Conservation (phyloP, 1,284 basidiomycete genomes). For the Ganoderma sinense region DNA sequence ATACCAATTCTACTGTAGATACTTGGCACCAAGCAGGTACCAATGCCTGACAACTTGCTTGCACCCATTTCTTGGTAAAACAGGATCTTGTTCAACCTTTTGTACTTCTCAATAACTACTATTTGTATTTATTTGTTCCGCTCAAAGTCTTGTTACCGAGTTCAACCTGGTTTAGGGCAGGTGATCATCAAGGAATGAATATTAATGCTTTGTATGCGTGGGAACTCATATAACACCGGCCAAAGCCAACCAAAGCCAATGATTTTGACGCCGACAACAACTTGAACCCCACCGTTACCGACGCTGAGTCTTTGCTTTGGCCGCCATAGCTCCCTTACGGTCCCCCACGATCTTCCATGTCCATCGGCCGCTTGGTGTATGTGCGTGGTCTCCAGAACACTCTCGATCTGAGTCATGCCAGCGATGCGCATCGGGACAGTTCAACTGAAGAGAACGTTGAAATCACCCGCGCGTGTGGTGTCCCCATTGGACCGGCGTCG, state of each 20-base stretch:
- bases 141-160: not conserved
- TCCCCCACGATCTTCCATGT: too few species aligned
- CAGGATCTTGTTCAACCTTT: too few species aligned
- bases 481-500: not conserved
- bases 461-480: not conserved
- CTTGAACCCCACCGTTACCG: not conserved
- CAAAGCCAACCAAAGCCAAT: not conserved
- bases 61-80: too few species aligned
- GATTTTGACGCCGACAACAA: not conserved
- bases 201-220: not conserved
- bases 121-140: too few species aligned
- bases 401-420: not conserved
- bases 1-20: too few species aligned
- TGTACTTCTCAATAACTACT: too few species aligned
- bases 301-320: not conserved
- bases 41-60: too few species aligned
- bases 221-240: not conserved
- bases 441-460: not conserved
- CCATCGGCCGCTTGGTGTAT: too few species aligned
- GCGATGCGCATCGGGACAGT: not conserved
- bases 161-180: conserved; percentile 3
- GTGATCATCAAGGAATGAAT: not conserved
- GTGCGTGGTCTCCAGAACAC: too few species aligned
- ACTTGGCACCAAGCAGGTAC: too few species aligned
- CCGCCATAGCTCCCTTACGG: too few species aligned